Conservation (phyloP, 441 rosid genomes). For the Erodium moschatum region DNA sequence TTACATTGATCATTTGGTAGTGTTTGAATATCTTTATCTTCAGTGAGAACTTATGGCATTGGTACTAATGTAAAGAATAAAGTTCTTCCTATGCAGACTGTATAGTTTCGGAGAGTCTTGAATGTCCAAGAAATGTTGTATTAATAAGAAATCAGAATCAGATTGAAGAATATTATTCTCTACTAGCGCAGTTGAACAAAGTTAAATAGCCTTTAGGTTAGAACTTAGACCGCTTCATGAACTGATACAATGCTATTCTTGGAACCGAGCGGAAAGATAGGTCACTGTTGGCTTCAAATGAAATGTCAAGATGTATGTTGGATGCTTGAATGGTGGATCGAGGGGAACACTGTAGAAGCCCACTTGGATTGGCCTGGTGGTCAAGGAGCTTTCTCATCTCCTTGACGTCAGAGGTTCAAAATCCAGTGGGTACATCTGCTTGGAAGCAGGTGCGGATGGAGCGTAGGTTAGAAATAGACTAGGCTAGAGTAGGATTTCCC, state of each 20-base stretch:
- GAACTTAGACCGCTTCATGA: no score
- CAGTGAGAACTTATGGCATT: neutral
- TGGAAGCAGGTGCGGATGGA: no score
- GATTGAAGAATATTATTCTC: no score
- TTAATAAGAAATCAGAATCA: neutral
- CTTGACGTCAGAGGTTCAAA: no score
- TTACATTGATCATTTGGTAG: neutral
- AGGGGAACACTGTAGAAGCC: neutral
- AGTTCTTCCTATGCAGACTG: neutral
- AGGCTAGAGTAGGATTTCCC: no score
- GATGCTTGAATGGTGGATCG: neutral
- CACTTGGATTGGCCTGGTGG: no score
- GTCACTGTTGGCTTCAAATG: constrained; percentile 1
- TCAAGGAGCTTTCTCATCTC: no score
- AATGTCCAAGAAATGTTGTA: neutral
- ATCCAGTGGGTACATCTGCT: no score
- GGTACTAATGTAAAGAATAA: neutral
- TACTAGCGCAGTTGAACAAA: no score
- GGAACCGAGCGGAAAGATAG: neutral
- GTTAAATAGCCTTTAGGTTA: no score
- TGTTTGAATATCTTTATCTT: neutral
- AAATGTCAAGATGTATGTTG: neutral
- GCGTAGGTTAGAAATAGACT: no score
- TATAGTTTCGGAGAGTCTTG: neutral
- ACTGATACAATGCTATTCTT: neutral